phyloP scores from a whole-genome alignment of 2,329 filamentous ascomycete species.

The Diaporthe destruens region DNA sequence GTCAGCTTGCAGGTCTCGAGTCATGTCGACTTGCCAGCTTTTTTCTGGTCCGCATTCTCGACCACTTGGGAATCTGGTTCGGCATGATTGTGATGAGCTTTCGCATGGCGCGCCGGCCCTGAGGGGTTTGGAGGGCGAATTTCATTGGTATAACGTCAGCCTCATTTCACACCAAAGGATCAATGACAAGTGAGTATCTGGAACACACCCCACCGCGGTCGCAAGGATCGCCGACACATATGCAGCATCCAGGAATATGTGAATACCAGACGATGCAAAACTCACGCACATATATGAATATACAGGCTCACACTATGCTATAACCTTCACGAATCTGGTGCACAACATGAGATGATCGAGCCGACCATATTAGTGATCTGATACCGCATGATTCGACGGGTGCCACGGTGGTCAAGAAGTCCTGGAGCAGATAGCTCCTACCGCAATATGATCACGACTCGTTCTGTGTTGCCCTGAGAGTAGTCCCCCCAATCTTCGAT shows the following conservation, averaged over 20 bases:
- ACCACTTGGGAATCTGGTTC: slow-evolving; percentile 1
- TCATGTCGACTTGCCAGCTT: slow-evolving; percentile 1
- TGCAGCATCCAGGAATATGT: neutral
- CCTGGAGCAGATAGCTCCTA: neutral
- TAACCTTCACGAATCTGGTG: neutral
- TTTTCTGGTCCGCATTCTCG: neutral
- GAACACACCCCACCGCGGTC: neutral
- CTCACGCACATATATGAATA: neutral
- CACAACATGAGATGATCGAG: slow-evolving; percentile 1
- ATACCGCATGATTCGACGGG: too few species aligned
- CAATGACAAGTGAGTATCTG: neutral
- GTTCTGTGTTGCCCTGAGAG: neutral
- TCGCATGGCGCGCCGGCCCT: slow-evolving; percentile 8
- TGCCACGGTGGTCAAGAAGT: neutral
- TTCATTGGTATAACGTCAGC: neutral
- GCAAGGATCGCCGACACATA: neutral
- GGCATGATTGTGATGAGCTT: slow-evolving; percentile 17
- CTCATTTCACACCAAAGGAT: neutral
- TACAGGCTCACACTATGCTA: neutral
- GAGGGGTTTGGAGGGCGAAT: neutral
- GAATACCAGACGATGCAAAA: neutral
- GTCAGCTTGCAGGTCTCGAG: slow-evolving; percentile 24
- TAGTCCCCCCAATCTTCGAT: too few species aligned
- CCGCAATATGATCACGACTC: neutral
- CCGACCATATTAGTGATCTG: neutral